A percentile compares a stretch with the other conserved stretches of the same genome.
Evolutionary conservation across 192 early-diverging fungal genomes (phyloP).

Genomic region (Phlyctochytrium planicorne): DNA sequence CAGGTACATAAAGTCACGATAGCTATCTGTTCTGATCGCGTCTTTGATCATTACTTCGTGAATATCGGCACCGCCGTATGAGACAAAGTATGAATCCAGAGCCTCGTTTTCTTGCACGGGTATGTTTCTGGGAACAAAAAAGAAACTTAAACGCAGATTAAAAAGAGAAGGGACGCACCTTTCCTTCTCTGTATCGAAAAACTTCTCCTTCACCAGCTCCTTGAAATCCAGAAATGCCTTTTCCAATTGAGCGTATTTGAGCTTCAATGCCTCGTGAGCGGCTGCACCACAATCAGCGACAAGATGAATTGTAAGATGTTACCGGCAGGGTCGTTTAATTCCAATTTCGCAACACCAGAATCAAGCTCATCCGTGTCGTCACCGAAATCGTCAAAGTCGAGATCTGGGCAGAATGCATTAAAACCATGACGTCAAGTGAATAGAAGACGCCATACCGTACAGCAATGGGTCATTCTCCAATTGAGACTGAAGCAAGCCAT

Average conservation of each 20-base stretch:
- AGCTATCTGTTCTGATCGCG: conserved; percentile 73
- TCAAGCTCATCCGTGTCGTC: conserved; percentile 31
- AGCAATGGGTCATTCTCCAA: conserved; percentile 54
- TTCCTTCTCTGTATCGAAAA: conserved; percentile 22
- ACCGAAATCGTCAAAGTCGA: conserved; percentile 45
- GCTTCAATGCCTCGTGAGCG: conserved; percentile 31
- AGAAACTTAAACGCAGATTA: conserved; percentile 15
- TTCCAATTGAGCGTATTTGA: conserved; percentile 31
- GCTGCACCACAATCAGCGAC: conserved; percentile 10
- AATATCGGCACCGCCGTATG: conserved; percentile 60
- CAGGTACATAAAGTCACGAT: conserved; percentile 78
- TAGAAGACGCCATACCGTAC: conserved; percentile 35
- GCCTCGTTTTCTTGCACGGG: neutral
- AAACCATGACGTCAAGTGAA: neutral
- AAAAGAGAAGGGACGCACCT: conserved; percentile 12
- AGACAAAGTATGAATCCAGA: conserved; percentile 63
- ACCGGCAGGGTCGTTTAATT: too few species aligned
- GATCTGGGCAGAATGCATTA: conserved; percentile 4
- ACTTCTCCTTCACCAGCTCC: conserved; percentile 41
- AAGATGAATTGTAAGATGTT: conserved; percentile 18
- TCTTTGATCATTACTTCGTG: conserved; percentile 89
- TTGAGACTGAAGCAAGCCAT: conserved; percentile 44
- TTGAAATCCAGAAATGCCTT: conserved; percentile 43
- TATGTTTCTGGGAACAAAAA: neutral
- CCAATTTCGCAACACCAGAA: neutral